phyloP scores from a whole-genome alignment of 345 rosid species.

The Stellera chamaejasme region DNA sequence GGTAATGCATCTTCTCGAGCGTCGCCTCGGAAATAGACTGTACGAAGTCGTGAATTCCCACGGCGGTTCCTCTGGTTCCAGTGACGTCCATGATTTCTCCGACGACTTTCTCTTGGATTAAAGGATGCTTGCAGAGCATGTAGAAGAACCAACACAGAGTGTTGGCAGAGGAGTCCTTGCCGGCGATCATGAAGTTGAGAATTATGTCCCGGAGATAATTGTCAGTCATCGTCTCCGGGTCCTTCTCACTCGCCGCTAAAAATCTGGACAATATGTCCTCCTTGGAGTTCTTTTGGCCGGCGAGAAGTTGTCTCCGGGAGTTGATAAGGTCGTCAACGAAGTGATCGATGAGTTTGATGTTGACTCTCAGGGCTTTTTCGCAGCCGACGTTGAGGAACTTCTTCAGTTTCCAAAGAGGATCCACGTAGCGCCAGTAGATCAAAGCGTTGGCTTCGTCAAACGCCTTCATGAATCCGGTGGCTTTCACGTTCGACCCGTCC shows the following conservation, averaged over 20 bases:
- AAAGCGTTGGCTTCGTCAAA: slow-evolving; percentile 59
- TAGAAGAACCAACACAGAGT: slow-evolving; percentile 70
- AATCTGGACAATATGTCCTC: slow-evolving; percentile 68
- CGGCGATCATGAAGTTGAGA: slow-evolving; percentile 60
- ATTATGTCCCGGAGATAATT: slow-evolving; percentile 59
- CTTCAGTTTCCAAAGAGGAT: slow-evolving; percentile 68
- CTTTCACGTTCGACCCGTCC: slow-evolving; percentile 44
- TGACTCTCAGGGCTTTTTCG: slow-evolving; percentile 44
- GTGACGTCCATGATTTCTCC: slow-evolving; percentile 45
- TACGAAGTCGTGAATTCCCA: slow-evolving; percentile 27
- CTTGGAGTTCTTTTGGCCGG: slow-evolving; percentile 33
- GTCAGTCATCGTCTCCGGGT: slow-evolving; percentile 52
- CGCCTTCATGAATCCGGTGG: slow-evolving; percentile 46
- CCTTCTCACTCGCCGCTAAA: slow-evolving; percentile 45
- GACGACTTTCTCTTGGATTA: slow-evolving; percentile 54
- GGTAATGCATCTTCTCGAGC: slow-evolving; percentile 63
- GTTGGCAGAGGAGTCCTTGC: slow-evolving; percentile 56
- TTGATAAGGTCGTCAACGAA: slow-evolving; percentile 44
- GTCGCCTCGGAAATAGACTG: slow-evolving; percentile 28
- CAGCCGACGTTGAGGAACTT: slow-evolving; percentile 43
- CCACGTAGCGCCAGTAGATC: slow-evolving; percentile 38
- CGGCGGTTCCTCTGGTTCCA: slow-evolving; percentile 13
- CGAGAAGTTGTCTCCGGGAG: slow-evolving; percentile 33
- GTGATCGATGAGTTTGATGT: slow-evolving; percentile 31
- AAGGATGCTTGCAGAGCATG: slow-evolving; percentile 65